These are phyloP conservation scores for Fusarium sarcochroum DNA, from an alignment of 2,329 filamentous ascomycete species.

Conservation along the genomic window DNA sequence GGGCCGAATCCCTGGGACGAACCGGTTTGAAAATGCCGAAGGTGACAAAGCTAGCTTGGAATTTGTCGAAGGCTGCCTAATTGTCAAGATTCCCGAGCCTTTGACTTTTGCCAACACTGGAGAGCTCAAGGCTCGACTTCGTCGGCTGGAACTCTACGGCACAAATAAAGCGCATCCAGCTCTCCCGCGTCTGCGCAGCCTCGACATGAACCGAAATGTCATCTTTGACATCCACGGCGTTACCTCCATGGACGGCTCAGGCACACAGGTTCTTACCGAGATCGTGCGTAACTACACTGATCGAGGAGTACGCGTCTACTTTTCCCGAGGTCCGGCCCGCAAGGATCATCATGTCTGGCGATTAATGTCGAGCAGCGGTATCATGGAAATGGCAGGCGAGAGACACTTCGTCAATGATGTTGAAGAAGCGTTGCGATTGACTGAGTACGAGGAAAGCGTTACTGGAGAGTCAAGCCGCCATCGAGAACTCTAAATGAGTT, in stretches of 20 bases:
- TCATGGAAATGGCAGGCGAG: constrained; percentile 83
- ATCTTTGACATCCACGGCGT: constrained; percentile 99
- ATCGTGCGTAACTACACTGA: constrained; percentile 88
- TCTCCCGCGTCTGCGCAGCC: constrained; percentile 80
- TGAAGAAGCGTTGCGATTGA: constrained; percentile 84
- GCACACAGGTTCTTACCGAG: constrained; percentile 90
- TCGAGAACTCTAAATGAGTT: constrained; percentile 11
- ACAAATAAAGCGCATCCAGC: constrained; percentile 87
- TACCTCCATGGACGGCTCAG: constrained; percentile 92
- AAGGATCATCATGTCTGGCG: constrained; percentile 72
- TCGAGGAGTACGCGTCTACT: constrained; percentile 82
- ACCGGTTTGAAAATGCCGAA: constrained; percentile 88
- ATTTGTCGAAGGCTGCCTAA: constrained; percentile 91
- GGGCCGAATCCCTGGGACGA: constrained; percentile 86
- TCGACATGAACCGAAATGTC: constrained; percentile 90
- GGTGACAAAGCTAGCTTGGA: constrained; percentile 81
- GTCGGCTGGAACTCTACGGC: constrained; percentile 91
- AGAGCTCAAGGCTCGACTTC: constrained; percentile 85
- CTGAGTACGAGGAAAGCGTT: constrained; percentile 76
- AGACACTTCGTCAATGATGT: constrained; percentile 86
- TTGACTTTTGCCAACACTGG: constrained; percentile 98
- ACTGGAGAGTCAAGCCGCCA: constrained; percentile 44
- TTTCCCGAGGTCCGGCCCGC: constrained; percentile 69
- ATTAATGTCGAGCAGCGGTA: constrained; percentile 83
- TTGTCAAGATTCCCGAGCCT: constrained; percentile 97